Conservation (phyloP, 2,329 filamentous ascomycete species). For the Macrophomina tecta region DNA sequence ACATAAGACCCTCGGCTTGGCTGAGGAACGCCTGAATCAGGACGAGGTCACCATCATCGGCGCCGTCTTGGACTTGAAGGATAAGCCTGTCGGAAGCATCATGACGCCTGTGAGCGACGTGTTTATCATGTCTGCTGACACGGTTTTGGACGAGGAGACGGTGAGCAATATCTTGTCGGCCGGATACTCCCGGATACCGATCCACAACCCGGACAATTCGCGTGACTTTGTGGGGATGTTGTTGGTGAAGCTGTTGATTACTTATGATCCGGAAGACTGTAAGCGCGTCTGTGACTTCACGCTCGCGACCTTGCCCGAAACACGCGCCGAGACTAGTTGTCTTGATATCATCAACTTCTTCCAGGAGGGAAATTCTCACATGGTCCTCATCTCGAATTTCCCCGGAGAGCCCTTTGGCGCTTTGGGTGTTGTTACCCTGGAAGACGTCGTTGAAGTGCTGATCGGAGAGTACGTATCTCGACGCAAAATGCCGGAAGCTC, state of each 20-base stretch:
- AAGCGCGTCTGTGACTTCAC: constrained; percentile 88
- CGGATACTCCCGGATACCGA: constrained; percentile 94
- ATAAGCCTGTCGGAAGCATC: constrained; percentile 91
- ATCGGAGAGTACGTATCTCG: constrained; percentile 82
- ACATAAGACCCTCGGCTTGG: constrained; percentile 87
- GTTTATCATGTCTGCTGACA: constrained; percentile 95
- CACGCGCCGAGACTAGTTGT: constrained; percentile 92
- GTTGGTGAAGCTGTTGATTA: constrained; percentile 97
- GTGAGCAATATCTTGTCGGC: constrained; percentile 94
- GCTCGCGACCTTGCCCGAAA: constrained; percentile 92
- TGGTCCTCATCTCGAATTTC: constrained; percentile 91
- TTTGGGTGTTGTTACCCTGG: constrained; percentile 90
- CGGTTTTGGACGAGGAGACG: constrained; percentile 87
- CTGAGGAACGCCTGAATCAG: constrained; percentile 85
- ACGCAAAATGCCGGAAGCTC: too few relatives aligned
- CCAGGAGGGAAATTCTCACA: constrained; percentile 98
- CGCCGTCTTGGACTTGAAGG: constrained; percentile 93
- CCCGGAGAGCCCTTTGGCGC: constrained; percentile 92
- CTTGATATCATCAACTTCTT: constrained; percentile 99
- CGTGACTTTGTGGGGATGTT: constrained; percentile 97
- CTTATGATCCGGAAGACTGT: constrained; percentile 93
- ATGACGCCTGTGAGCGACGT: constrained; percentile 99
- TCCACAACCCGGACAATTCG: constrained; percentile 82
- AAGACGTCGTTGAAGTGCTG: constrained; percentile 97
- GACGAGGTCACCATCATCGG: constrained; percentile 99